phyloP scores from a whole-genome alignment of 352 stramenopile genomes.

The Globisporangium uncinulatum region DNA sequence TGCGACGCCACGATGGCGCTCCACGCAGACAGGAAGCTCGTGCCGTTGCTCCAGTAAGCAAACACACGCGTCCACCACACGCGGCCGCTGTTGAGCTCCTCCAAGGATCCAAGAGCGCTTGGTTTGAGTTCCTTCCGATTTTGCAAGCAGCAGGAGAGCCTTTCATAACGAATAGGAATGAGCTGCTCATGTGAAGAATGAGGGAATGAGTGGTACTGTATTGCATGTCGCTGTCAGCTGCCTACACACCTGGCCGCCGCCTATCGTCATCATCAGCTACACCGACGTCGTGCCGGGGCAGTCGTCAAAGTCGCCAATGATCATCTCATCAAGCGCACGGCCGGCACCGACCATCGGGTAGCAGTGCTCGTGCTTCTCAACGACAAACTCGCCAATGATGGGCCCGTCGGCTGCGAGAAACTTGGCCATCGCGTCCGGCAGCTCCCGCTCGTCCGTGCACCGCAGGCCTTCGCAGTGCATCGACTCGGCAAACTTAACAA shows the following conservation, averaged over 20 bases:
- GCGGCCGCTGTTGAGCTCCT: too few relatives aligned
- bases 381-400: conserved; percentile 93
- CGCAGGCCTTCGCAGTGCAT: conserved; percentile 93
- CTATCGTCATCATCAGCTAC: conserved; percentile 32
- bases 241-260: too few relatives aligned
- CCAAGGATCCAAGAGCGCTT: too few relatives aligned
- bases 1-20: conserved; percentile 77
- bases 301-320: conserved; percentile 94
- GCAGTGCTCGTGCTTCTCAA: conserved; percentile 93
- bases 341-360: conserved; percentile 93
- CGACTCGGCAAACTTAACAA: conserved; percentile 89
- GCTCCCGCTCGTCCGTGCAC: conserved; percentile 83
- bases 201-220: too few relatives aligned
- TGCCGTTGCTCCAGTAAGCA: conserved; percentile 43
- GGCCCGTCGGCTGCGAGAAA: conserved; percentile 93
- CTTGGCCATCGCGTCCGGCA: conserved; percentile 88
- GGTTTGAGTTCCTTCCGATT: too few relatives aligned
- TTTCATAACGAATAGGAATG: too few relatives aligned
- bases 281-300: conserved; percentile 88
- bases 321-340: conserved; percentile 92
- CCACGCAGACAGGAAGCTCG: conserved; percentile 49
- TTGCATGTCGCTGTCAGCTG: too few relatives aligned
- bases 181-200: too few relatives aligned
- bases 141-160: too few relatives aligned
- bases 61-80: too few relatives aligned